A percentile compares a stretch with the other conserved stretches of the same genome.
Conservation (phyloP, 768 basidiomycete genomes). For the Fomitopsis pulvina region DNA sequence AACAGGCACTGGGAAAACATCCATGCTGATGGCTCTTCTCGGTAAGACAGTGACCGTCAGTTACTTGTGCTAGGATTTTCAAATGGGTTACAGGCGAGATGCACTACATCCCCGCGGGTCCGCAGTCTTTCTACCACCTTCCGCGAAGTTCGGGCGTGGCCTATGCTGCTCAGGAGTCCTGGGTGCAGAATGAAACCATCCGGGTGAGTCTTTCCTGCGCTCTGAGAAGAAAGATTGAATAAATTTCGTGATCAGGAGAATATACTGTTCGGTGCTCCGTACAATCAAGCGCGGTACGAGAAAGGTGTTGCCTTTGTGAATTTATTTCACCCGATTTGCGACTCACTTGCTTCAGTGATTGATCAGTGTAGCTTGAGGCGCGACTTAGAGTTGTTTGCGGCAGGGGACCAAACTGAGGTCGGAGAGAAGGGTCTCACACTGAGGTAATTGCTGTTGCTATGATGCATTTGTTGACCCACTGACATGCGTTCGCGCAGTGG, state of each 20-base stretch:
- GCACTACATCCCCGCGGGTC: slow-evolving; percentile 38
- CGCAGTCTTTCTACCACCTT: slow-evolving; percentile 34
- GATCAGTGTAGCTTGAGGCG: slow-evolving; percentile 29
- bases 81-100: slow-evolving; percentile 28
- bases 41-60: slow-evolving; percentile 12
- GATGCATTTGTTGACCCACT: neutral
- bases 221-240: slow-evolving; percentile 53
- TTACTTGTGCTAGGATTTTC: neutral
- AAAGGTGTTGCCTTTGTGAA: slow-evolving; percentile 21
- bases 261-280: slow-evolving; percentile 43
- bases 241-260: slow-evolving; percentile 31
- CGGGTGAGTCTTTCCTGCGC: slow-evolving; percentile 26
- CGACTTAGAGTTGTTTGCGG: slow-evolving; percentile 28
- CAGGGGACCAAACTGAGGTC: slow-evolving; percentile 30
- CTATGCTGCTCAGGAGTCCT: slow-evolving; percentile 44
- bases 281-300: slow-evolving; percentile 39
- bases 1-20: slow-evolving; percentile 56
- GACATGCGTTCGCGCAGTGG: slow-evolving; percentile 24
- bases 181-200: slow-evolving; percentile 42
- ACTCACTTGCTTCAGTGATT: slow-evolving; percentile 22
- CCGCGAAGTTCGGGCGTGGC: slow-evolving; percentile 40
- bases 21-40: slow-evolving; percentile 56
- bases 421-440: slow-evolving; percentile 38
- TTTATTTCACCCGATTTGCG: neutral
- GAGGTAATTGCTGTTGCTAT: slow-evolving; percentile 13